Conservation (phyloP, 768 basidiomycete species). For the Leucosporidium scottii region DNA sequence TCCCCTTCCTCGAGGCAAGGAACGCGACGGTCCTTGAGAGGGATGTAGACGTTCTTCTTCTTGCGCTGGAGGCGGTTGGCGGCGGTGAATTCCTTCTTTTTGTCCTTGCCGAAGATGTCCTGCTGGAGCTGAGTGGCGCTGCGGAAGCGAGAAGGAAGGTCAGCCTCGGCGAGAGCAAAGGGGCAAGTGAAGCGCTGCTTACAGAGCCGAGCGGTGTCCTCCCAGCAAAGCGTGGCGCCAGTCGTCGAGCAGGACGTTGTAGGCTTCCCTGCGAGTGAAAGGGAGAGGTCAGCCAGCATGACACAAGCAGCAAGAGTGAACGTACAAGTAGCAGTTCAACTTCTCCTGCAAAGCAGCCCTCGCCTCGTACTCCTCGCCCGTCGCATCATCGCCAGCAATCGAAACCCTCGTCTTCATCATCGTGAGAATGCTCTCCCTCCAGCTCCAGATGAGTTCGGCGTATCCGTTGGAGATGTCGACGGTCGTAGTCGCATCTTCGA, state of each 20-base stretch:
- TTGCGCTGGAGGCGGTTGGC: not conserved
- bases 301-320: too few species aligned
- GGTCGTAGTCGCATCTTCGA: constrained; percentile 22
- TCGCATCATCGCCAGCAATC: constrained; percentile 28
- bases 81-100: not conserved
- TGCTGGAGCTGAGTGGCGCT: too few species aligned
- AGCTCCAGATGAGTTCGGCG: constrained; percentile 30
- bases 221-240: constrained; percentile 3
- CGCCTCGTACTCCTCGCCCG: constrained; percentile 34
- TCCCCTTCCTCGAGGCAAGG: constrained; percentile 22
- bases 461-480: constrained; percentile 28
- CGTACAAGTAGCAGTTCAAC: constrained; percentile 20
- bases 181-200: too few species aligned
- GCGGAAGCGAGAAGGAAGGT: too few species aligned
- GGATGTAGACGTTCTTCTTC: constrained; percentile 13
- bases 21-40: constrained; percentile 9
- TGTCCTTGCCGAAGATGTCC: too few species aligned
- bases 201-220: not conserved
- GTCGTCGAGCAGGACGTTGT: constrained; percentile 10
- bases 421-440: constrained; percentile 24
- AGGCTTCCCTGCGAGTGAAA: constrained; percentile 10
- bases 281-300: too few species aligned
- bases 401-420: constrained; percentile 23
- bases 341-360: constrained; percentile 33
- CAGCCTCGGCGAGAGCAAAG: too few species aligned